A percentile compares a stretch with the other conserved stretches of the same genome.
These are phyloP conservation scores for Diphasiastrum complanatum DNA, from an alignment of 83 land plant species.

Conservation along the genomic window DNA sequence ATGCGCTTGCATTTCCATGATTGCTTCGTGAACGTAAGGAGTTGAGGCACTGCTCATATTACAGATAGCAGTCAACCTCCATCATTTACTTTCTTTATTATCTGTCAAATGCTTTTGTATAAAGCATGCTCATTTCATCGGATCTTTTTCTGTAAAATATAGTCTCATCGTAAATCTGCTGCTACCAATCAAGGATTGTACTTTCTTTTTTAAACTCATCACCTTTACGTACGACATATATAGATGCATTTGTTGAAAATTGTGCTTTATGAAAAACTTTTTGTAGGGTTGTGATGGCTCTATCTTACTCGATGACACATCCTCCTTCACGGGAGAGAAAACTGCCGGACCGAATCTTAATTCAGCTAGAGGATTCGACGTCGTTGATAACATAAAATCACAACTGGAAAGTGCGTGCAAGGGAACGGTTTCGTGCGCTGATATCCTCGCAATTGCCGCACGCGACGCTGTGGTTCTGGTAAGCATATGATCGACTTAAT, in stretches of 20 bases:
- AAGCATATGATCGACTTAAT: background rate
- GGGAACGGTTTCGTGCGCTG: conserved; percentile 43
- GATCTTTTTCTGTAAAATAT: background rate
- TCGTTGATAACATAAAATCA: conserved; percentile 38
- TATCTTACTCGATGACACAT: conserved; percentile 36
- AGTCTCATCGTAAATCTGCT: too few species aligned
- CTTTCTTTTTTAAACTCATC: too few species aligned
- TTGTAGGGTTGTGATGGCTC: conserved; percentile 50
- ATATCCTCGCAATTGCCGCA: conserved; percentile 38
- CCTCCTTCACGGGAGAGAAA: conserved; percentile 36
- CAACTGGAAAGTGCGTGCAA: conserved; percentile 41
- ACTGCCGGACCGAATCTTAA: conserved; percentile 37
- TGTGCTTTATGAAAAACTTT: background rate
- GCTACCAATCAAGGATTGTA: too few species aligned
- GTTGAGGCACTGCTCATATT: background rate
- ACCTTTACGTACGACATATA: background rate
- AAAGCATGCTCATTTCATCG: background rate
- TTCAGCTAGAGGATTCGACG: conserved; percentile 44
- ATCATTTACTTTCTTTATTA: background rate
- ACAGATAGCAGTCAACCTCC: background rate
- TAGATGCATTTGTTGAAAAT: conserved; percentile 20
- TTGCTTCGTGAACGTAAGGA: conserved; percentile 18
- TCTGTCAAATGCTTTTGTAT: background rate
- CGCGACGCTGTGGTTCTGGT: conserved; percentile 37
- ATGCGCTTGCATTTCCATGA: conserved; percentile 26